Percentiles rank a stretch among this genome's conserved stretches.
These are phyloP conservation scores for Westerdykella sp. DNA, from an alignment of 2,329 filamentous ascomycete genomes.

Conservation along the genomic window DNA sequence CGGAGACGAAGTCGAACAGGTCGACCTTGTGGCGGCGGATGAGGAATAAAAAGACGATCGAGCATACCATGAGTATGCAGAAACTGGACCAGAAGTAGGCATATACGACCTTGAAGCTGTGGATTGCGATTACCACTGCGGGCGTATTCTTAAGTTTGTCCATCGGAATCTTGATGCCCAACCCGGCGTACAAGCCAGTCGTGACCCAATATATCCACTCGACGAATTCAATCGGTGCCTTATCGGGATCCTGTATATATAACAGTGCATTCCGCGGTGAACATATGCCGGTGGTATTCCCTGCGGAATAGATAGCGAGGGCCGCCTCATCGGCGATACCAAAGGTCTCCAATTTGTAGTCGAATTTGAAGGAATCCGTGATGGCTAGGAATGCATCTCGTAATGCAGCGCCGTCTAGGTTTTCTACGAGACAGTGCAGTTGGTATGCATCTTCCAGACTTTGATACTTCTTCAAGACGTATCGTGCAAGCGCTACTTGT, in stretches of 20 bases:
- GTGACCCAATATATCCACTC: slow-evolving; percentile 17
- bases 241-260: slow-evolving; percentile 5
- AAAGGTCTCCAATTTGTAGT: slow-evolving; percentile 24
- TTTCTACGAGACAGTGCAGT: slow-evolving; percentile 29
- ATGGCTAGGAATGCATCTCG: slow-evolving; percentile 20
- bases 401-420: slow-evolving; percentile 28
- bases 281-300: slow-evolving; percentile 31
- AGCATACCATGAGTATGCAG: slow-evolving; percentile 32
- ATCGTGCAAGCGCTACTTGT: slow-evolving; percentile 48
- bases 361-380: slow-evolving; percentile 27
- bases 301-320: slow-evolving; percentile 15
- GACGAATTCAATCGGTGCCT: slow-evolving; percentile 17
- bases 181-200: slow-evolving; percentile 28
- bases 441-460: slow-evolving; percentile 37
- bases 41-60: slow-evolving; percentile 36
- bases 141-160: slow-evolving; percentile 21
- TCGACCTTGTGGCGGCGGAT: slow-evolving; percentile 38
- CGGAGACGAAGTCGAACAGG: slow-evolving; percentile 36
- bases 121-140: slow-evolving; percentile 21
- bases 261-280: slow-evolving; percentile 12
- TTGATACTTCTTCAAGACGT: slow-evolving; percentile 41
- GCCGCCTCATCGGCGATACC: slow-evolving; percentile 9
- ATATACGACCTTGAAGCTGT: slow-evolving; percentile 29
- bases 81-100: slow-evolving; percentile 37
- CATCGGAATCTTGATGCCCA: slow-evolving; percentile 31